Evolutionary conservation across 306 rosid species (phyloP), one percentile per base, ranked within the genome.

Genomic region (Lathyrus oleraceus): DNA sequence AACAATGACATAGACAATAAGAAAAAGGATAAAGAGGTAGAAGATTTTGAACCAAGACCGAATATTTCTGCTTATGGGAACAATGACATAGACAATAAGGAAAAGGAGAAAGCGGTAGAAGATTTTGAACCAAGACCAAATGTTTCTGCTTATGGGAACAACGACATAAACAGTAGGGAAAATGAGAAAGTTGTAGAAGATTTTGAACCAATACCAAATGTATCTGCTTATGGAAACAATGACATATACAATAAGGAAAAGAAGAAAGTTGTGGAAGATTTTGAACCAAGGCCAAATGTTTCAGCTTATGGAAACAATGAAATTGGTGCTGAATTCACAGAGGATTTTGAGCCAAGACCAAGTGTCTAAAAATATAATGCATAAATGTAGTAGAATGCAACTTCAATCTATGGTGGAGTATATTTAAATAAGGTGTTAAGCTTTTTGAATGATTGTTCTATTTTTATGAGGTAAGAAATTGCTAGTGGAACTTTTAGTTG

Each of bases 81-180:
- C 0, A 23, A 25, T 27, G 40, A 13, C n/a, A n/a, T n/a, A n/a
- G 0, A 57, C 27, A 2, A n/a, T n/a, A n/a, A n/a, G n/a, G 39
- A 13, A 8, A 1, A 0, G 0, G 10, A 14, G 0, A 0, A 10
- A 70, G 10, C 0, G 32, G 9, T 2, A 2, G 2, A 56, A 3
- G 67, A 56, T 57, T 66, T 75, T 67, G 79, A 75, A 47, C 69
- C 74, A 10, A 58, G 69, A 20, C 56, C 79, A 5, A 75, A 75
- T 0, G 1, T 67, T 66, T 75, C 63, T 15, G 69, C 69, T 11
- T 67, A 75, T 49, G 19, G 7, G 3, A 6, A 27, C 0, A 23
- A 36, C n/a, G 40, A 39, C 0, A 1, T n/a, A n/a, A n/a, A n/a
- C n/a, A n/a, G n/a, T n/a, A n/a, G n/a, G n/a, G n/a, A n/a, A n/a